A percentile compares a stretch with the other conserved stretches of the same genome.
Evolutionary conservation across 2,329 filamentous ascomycete species (phyloP).

Genomic region (Herpotrichia juniperi): DNA sequence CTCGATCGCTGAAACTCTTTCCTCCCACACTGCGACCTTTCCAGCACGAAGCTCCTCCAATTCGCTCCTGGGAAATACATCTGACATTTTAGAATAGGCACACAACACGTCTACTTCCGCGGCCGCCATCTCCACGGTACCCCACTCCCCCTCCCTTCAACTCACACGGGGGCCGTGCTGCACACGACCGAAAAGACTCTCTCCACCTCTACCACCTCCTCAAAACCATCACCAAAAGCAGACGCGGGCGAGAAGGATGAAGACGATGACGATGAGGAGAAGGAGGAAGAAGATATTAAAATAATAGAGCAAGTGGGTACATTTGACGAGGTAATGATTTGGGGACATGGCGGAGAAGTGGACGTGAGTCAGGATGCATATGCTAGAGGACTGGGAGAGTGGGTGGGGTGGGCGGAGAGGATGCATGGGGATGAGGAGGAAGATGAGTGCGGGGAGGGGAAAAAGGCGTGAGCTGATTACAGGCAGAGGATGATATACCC

Average conservation of each 20-base stretch:
- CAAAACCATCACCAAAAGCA: slow-evolving; percentile 6
- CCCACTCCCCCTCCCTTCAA: slow-evolving; percentile 68
- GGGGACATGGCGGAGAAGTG: slow-evolving; percentile 76
- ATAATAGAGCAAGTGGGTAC: slow-evolving; percentile 67
- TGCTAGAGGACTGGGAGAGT: slow-evolving; percentile 77
- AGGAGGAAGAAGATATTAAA: slow-evolving; percentile 33
- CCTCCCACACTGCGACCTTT: background rate
- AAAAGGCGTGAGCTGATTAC: background rate
- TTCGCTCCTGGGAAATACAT: too few species aligned
- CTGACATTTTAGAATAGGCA: slow-evolving; percentile 13
- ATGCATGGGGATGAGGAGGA: slow-evolving; percentile 36
- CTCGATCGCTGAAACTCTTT: background rate
- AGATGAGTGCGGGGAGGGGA: background rate
- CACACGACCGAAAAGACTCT: slow-evolving; percentile 34
- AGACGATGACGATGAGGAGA: slow-evolving; percentile 25
- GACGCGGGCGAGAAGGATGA: slow-evolving; percentile 7
- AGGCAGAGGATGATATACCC: too few species aligned
- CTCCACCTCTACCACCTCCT: too few species aligned
- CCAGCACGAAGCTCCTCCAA: background rate
- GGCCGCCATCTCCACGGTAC: slow-evolving; percentile 79
- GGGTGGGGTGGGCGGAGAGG: slow-evolving; percentile 75
- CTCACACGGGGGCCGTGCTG: slow-evolving; percentile 64
- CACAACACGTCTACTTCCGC: slow-evolving; percentile 52
- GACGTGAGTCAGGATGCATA: slow-evolving; percentile 71
- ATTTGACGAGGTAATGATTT: slow-evolving; percentile 81